phyloP scores from a whole-genome alignment of 1,284 basidiomycete genomes.

The Trametes sp. region DNA sequence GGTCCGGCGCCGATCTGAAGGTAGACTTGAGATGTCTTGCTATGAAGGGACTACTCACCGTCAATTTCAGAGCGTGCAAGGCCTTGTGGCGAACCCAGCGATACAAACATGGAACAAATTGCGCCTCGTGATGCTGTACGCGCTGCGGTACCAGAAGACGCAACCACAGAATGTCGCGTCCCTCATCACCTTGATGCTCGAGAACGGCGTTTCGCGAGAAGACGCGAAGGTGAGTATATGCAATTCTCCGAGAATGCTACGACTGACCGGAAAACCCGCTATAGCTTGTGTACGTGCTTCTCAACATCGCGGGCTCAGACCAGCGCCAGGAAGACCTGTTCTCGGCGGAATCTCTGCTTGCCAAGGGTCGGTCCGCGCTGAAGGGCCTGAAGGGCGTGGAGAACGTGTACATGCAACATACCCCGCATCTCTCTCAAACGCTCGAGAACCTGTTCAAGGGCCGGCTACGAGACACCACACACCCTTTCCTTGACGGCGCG shows the following conservation, averaged over 20 bases:
- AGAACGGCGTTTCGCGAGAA: constrained; percentile 84
- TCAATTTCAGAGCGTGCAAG: constrained; percentile 73
- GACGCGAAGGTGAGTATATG: constrained; percentile 76
- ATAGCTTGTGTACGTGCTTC: constrained; percentile 91
- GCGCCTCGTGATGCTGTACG: constrained; percentile 93
- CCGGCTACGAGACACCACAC: constrained; percentile 84
- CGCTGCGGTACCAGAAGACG: constrained; percentile 95
- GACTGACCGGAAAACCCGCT: constrained; percentile 14
- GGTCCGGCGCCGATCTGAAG: constrained; percentile 88
- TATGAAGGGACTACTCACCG: background rate
- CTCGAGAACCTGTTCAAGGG: constrained; percentile 92
- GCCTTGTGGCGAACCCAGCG: constrained; percentile 70
- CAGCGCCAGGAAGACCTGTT: constrained; percentile 98
- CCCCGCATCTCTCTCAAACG: constrained; percentile 92
- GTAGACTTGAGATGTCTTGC: constrained; percentile 50
- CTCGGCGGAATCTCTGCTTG: constrained; percentile 94
- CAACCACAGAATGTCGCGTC: constrained; percentile 84
- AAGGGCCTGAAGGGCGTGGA: constrained; percentile 99
- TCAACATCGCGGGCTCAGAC: constrained; percentile 95
- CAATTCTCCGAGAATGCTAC: background rate
- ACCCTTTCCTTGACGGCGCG: constrained; percentile 86
- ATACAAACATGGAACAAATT: constrained; percentile 87
- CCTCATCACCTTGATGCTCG: constrained; percentile 84
- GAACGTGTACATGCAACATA: constrained; percentile 99
- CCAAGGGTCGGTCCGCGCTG: constrained; percentile 92